Evolutionary conservation across 2,329 filamentous ascomycete genomes (phyloP), one percentile per base, ranked within the genome.

Genomic region (Laburnicola sp.): DNA sequence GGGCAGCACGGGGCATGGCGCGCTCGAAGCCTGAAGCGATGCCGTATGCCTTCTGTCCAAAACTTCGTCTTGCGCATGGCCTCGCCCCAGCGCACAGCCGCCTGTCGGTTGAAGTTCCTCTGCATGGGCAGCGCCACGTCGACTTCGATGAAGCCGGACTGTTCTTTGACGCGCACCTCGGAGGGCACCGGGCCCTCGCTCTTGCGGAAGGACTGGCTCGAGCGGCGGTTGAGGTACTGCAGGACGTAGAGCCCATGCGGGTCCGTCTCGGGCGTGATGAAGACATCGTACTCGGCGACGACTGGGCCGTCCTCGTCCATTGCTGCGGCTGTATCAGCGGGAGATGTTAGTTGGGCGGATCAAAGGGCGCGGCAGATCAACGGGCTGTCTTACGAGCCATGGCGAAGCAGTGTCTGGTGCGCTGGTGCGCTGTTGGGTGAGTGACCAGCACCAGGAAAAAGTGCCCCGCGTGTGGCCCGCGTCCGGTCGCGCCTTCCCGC

Each of bases 131-230:
- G 79, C 3, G 91, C 90, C n/a, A 97, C 82, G 71, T 99, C 94
- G 45, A 97, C 80, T 75, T 99, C 94, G 50, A 97, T 80, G 76
- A 97, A 89, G 50, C 92, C 92, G 0, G 89, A 84, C 50, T 82
- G 77, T 10, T 86, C 82, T 77, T 97, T 99, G 70, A 96, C 78
- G 60, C 93, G 90, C 64, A 97, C 78, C 63, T 88, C 85, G 11
- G 83, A 78, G 8, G 93, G 88, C 48, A 80, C 78, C 11, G 76
- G 75, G 6, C 59, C 53, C 45, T 76, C 74, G 9, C 74, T 68
- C 22, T 83, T 79, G 48, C 82, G 82, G 73, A 88, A 87, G 4
- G 83, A 80, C 56, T 86, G 81, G 35, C 82, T 78, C 51, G 84
- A 78, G 34, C 80, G 79, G 56, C 89, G 88, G 74, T 92, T 92